Conservation (phyloP, 2,329 filamentous ascomycete species). For the Pseudogymnoascus sp. region DNA sequence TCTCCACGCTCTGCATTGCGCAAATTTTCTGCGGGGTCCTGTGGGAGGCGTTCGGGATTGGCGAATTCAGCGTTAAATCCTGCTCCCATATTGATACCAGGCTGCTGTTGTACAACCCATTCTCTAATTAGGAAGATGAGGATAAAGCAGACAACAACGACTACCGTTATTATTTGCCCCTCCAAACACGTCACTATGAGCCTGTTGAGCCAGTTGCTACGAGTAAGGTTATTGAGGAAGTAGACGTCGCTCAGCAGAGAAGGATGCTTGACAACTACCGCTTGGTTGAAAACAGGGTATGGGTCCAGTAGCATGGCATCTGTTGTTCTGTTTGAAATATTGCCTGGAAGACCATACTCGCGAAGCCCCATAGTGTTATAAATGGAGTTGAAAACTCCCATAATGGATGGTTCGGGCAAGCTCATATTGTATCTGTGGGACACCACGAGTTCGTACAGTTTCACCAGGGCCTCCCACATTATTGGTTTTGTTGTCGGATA, state of each 20-base stretch:
- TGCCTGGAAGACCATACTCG: neutral
- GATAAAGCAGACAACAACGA: conserved; percentile 91
- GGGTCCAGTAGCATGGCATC: neutral
- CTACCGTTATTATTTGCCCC: conserved; percentile 85
- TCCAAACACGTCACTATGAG: conserved; percentile 77
- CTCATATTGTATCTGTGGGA: conserved; percentile 3
- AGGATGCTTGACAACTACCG: conserved; percentile 20
- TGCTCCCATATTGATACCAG: conserved; percentile 74
- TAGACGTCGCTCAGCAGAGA: conserved; percentile 51
- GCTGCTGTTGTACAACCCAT: conserved; percentile 97
- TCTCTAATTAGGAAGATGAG: conserved; percentile 94
- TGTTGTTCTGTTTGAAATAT: neutral
- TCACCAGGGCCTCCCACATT: neutral
- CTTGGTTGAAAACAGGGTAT: neutral
- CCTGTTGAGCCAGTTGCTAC: conserved; percentile 66
- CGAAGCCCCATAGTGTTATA: neutral
- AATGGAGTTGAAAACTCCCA: neutral
- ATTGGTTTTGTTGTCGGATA: conserved; percentile 33
- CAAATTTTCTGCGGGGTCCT: conserved; percentile 15
- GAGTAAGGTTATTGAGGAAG: conserved; percentile 56
- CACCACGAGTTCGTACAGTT: neutral
- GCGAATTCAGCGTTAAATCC: conserved; percentile 48
- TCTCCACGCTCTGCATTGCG: conserved; percentile 1
- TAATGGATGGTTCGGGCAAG: neutral
- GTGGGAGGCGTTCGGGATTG: conserved; percentile 34